Evolutionary conservation across 2,329 filamentous ascomycete species (phyloP).

Genomic region (Coniochaeta hoffmannii): DNA sequence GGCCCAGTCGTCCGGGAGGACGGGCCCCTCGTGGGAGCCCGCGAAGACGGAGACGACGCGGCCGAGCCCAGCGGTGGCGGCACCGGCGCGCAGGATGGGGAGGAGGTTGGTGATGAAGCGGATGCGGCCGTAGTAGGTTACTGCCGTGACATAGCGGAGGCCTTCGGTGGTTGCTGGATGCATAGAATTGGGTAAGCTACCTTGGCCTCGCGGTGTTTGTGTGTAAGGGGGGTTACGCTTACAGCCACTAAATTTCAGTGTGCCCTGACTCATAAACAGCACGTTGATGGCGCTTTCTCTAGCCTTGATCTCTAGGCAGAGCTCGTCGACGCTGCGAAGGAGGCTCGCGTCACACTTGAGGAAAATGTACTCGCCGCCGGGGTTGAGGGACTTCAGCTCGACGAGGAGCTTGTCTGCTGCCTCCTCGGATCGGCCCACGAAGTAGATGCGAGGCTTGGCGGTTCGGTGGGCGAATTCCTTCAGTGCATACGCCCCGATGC

Average conservation of each 20-base stretch:
- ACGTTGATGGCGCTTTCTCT: constrained; percentile 40
- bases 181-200: too few species aligned
- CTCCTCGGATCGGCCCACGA: constrained; percentile 37
- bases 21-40: constrained; percentile 40
- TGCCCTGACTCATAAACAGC: constrained; percentile 36
- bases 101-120: constrained; percentile 51
- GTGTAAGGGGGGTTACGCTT: constrained; percentile 4
- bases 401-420: constrained; percentile 29
- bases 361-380: constrained; percentile 36
- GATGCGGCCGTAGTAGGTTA: constrained; percentile 50
- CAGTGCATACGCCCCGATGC: constrained; percentile 40
- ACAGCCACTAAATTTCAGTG: constrained; percentile 17
- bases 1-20: constrained; percentile 39
- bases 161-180: constrained; percentile 47
- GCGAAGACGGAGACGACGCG: constrained; percentile 50
- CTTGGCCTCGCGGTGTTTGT: too few species aligned
- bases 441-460: constrained; percentile 32
- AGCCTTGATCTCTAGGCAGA: constrained; percentile 39
- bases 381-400: constrained; percentile 34
- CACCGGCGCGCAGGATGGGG: constrained; percentile 40
- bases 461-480: constrained; percentile 34
- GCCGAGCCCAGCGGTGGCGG: constrained; percentile 33
- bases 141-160: constrained; percentile 40
- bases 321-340: constrained; percentile 38
- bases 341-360: constrained; percentile 36